These are phyloP conservation scores for Trypanosoma rangeli DNA, from an alignment of 208 protist species.

Conservation along the genomic window DNA sequence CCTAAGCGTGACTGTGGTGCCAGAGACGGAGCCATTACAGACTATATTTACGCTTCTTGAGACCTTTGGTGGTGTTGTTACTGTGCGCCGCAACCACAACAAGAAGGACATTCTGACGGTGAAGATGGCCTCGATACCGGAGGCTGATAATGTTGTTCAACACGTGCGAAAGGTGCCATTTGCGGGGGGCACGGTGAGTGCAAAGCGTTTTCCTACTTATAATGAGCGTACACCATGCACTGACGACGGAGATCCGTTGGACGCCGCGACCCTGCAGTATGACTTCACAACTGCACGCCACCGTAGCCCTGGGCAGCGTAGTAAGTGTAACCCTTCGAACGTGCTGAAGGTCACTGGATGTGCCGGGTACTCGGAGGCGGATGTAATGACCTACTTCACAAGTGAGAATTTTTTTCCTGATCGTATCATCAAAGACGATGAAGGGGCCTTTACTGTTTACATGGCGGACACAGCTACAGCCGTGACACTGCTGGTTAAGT, in stretches of 20 bases:
- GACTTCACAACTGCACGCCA: slow-evolving; percentile 89
- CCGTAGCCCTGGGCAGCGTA: slow-evolving; percentile 84
- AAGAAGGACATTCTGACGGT: slow-evolving; percentile 87
- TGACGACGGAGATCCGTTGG: slow-evolving; percentile 76
- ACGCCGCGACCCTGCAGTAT: slow-evolving; percentile 74
- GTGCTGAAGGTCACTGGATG: slow-evolving; percentile 82
- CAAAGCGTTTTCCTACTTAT: slow-evolving; percentile 84
- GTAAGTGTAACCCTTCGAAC: slow-evolving; percentile 64
- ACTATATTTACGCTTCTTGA: slow-evolving; percentile 83
- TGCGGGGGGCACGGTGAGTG: slow-evolving; percentile 79
- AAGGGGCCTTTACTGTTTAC: slow-evolving; percentile 71
- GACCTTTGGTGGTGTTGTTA: slow-evolving; percentile 79
- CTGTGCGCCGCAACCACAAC: slow-evolving; percentile 87
- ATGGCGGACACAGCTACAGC: slow-evolving; percentile 66
- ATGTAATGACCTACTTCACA: slow-evolving; percentile 86
- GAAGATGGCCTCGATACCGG: slow-evolving; percentile 79
- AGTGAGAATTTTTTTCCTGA: slow-evolving; percentile 70
- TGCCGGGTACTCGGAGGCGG: slow-evolving; percentile 66
- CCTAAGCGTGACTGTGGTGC: slow-evolving; percentile 77
- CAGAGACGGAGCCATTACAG: slow-evolving; percentile 77
- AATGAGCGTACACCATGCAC: slow-evolving; percentile 84
- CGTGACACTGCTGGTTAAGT: slow-evolving; percentile 80
- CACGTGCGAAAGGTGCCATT: slow-evolving; percentile 79
- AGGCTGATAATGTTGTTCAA: slow-evolving; percentile 72
- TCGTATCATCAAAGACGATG: slow-evolving; percentile 71